Evolutionary conservation across 1,139 yeast genomes (phyloP).

Genomic region (Ashbya aceris): DNA sequence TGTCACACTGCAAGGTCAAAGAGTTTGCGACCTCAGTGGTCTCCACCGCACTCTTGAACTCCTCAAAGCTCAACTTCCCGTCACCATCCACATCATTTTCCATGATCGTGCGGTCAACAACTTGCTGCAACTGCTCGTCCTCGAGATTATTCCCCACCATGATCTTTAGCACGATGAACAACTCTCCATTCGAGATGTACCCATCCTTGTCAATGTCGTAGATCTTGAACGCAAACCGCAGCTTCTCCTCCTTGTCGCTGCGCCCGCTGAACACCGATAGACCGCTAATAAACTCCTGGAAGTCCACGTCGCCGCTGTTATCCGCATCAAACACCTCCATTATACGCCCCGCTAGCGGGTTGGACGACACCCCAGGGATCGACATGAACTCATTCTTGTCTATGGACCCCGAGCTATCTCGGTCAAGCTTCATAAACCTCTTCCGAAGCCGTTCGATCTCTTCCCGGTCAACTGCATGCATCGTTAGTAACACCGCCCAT

Average conservation of each 20-base stretch:
- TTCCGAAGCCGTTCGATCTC: conserved; percentile 88
- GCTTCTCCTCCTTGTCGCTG: conserved; percentile 73
- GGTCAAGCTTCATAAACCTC: conserved; percentile 90
- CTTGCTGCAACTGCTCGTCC: conserved; percentile 84
- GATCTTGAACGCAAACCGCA: conserved; percentile 82
- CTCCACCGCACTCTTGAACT: conserved; percentile 69
- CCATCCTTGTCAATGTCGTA: conserved; percentile 97
- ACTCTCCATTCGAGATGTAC: conserved; percentile 86
- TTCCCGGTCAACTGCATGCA: conserved; percentile 53
- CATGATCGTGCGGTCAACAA: conserved; percentile 91
- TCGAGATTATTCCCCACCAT: conserved; percentile 93
- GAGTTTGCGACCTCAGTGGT: conserved; percentile 55
- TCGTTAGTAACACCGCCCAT: neutral
- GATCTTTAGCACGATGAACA: conserved; percentile 84
- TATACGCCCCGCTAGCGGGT: conserved; percentile 81
- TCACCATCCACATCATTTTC: conserved; percentile 92
- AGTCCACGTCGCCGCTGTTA: conserved; percentile 88
- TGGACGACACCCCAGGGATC: conserved; percentile 85
- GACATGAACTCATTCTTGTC: conserved; percentile 84
- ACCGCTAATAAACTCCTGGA: conserved; percentile 88
- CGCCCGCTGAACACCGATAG: conserved; percentile 87
- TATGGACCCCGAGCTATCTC: conserved; percentile 86
- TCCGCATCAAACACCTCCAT: conserved; percentile 94
- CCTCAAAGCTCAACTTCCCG: conserved; percentile 78
- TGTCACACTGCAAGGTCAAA: conserved; percentile 37